Base-by-base conservation (phyloP, 2,329 filamentous ascomycete species). In the Annulohypoxylon truncatum region DNA sequence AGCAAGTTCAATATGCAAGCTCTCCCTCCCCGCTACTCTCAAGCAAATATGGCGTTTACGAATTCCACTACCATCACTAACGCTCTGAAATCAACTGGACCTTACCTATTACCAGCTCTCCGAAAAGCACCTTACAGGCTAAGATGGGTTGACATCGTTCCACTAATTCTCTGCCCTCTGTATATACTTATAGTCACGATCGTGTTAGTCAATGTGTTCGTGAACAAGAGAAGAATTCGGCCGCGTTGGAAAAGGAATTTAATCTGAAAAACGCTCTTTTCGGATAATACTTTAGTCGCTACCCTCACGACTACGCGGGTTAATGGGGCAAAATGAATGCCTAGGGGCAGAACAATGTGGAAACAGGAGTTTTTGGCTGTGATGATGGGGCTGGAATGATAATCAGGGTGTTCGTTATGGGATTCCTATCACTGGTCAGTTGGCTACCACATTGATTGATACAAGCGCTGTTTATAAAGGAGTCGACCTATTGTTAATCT, bases 211-310 rank as follows among this genome's bases (percentile, higher is more conserved):
- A 9, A 40, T 13, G 20, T 56, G 13, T 4, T 54, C 33, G 12
- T 26, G 28, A 53, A 20, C n/a, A 12, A 33, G 15, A 55, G 48
- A 15, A 58, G 35, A 12, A 31, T 64, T 26, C 44, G 44, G 28
- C 64, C 48, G n/a, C 64, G 54, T 5, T 50, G 46, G 44, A 63
- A 15, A 31, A 63, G 26, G 18, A 55, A 60, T 24, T 9, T 63
- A 5, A 42, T 67, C 3, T 60, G 24, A 10, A n/a, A 13, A 15
- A 24, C 13, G 24, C 44, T 15, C 7, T 28, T 31, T 31, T 6
- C 2, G 29, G 22, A 22, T 15, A 35, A 20, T 12, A 12, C 13
- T 40, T 18, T 42, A 42, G n/a, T 12, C 38, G 22, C 3, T 15
- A 8, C 38, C 18, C 7, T 3, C 20, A 28, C 10, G n/a, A 7